These are phyloP conservation scores for Aspergillus udagawae DNA, from an alignment of 2,329 filamentous ascomycete genomes.

Conservation along the genomic window DNA sequence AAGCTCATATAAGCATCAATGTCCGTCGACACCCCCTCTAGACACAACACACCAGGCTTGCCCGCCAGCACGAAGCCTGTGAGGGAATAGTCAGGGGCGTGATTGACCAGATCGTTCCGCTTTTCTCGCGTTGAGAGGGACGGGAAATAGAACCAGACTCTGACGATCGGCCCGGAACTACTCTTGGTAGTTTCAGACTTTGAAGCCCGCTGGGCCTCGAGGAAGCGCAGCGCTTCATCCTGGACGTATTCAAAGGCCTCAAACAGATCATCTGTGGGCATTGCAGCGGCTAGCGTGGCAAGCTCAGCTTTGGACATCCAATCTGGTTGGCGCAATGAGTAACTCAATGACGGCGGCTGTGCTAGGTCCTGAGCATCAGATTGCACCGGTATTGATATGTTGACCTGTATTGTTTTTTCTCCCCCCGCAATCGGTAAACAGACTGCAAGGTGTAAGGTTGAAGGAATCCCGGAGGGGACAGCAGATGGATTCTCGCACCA, in stretches of 20 bases:
- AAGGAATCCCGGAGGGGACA: conserved; percentile 13
- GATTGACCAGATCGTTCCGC: conserved; percentile 53
- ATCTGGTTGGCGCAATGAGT: conserved; percentile 45
- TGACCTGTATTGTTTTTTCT: conserved; percentile 25
- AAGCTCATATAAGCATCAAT: conserved; percentile 60
- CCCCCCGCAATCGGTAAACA: conserved; percentile 21
- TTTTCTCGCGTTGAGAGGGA: conserved; percentile 58
- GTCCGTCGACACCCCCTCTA: conserved; percentile 36
- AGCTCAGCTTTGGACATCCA: conserved; percentile 53
- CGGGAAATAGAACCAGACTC: conserved; percentile 63
- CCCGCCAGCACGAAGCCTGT: conserved; percentile 60
- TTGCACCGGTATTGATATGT: conserved; percentile 26
- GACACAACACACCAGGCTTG: conserved; percentile 49
- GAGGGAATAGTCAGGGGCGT: conserved; percentile 50
- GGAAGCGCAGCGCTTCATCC: conserved; percentile 30
- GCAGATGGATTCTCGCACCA: conserved; percentile 22
- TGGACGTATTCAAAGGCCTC: conserved; percentile 45
- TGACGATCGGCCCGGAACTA: conserved; percentile 33
- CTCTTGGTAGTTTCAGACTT: neutral
- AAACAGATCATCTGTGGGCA: conserved; percentile 45
- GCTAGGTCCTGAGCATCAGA: conserved; percentile 11
- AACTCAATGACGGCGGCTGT: conserved; percentile 21
- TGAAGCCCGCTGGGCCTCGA: conserved; percentile 17
- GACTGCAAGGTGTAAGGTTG: conserved; percentile 21
- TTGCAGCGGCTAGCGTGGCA: conserved; percentile 33